phyloP scores from a whole-genome alignment of 495 filamentous ascomycete species.

The Usnea hakonensis region DNA sequence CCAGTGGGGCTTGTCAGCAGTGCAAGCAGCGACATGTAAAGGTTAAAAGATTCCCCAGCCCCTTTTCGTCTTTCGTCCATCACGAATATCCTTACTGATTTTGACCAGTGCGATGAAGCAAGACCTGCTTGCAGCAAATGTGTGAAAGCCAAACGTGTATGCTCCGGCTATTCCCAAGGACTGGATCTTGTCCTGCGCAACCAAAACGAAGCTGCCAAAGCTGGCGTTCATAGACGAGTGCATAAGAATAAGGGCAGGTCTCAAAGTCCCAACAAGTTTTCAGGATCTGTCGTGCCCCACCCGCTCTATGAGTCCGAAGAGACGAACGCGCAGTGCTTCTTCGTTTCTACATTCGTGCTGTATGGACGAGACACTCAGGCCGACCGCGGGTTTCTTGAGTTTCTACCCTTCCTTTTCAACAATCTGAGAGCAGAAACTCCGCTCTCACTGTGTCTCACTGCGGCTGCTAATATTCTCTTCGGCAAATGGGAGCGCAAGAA shows the following conservation, averaged over 20 bases:
- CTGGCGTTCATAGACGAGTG: slow-evolving; percentile 13
- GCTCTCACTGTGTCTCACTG: slow-evolving; percentile 9
- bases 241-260: slow-evolving; percentile 1
- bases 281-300: not conserved
- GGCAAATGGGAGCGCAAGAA: slow-evolving; percentile 10
- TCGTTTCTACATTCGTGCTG: slow-evolving; percentile 17
- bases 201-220: slow-evolving; percentile 18
- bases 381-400: slow-evolving; percentile 17
- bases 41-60: slow-evolving; percentile 1
- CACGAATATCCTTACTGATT: not conserved
- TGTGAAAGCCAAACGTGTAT: slow-evolving; percentile 14
- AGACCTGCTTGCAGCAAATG: slow-evolving; percentile 20
- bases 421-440: slow-evolving; percentile 7
- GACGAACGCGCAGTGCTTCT: slow-evolving; percentile 14
- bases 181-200: slow-evolving; percentile 20
- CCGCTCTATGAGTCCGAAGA: slow-evolving; percentile 15
- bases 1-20: slow-evolving; percentile 17
- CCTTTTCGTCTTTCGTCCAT: not conserved
- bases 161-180: slow-evolving; percentile 19
- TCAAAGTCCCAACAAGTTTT: not conserved
- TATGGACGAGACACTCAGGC: slow-evolving; percentile 12
- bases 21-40: slow-evolving; percentile 21
- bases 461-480: slow-evolving; percentile 10
- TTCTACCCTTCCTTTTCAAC: slow-evolving; percentile 16
- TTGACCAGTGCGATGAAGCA: slow-evolving; percentile 21